Evolutionary conservation across 163 green algal species (phyloP), one percentile per base, ranked within the genome.

Genomic region (Prototheca wickerhamii): DNA sequence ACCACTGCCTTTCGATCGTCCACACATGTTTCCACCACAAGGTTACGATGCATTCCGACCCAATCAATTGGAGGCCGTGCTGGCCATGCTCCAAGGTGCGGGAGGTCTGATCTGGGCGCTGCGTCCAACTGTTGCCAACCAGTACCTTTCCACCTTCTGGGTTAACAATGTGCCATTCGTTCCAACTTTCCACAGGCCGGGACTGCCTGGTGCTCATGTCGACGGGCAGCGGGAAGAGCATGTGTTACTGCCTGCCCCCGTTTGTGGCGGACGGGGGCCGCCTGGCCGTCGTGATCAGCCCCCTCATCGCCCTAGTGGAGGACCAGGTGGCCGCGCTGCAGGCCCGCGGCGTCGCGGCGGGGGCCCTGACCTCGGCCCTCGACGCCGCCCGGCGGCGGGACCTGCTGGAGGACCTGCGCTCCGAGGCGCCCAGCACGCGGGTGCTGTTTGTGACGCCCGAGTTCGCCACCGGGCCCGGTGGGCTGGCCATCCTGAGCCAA

Each of bases 391-490:
- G 87, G 30, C 71, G 75, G 1, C 23, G 17, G 0, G 68, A 49
- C 8, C 53, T 87, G 7, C 37, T 85, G 28, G 57, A 32, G 8
- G 63, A 75, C 28, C 58, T 91, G 4, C 53, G 70, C 42, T 29
- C 58, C 15, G 34, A 23, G 28, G 49, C 10, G 40, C 18, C 21
- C 3, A 46, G 37, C 6, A 53, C 64, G 37, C 56, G 67, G 32
- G 70, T 92, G 61, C 76, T 91, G 40, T 86, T 84, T 49, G 69
- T 86, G 26, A 93, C 86, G 0, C 86, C 86, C 3, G 86, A 93
- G 71, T 74, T 83, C 29, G 66, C 91, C 3, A 65, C 58, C 10
- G 84, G 76, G 0, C 64, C 80, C 4, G 34, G 55, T 31, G 87
- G 87, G 43, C 30, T 66, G 26, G 33, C 34, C 26, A 32, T 65